phyloP scores from a whole-genome alignment of 441 rosid genomes.

The Pelargonium australe region DNA sequence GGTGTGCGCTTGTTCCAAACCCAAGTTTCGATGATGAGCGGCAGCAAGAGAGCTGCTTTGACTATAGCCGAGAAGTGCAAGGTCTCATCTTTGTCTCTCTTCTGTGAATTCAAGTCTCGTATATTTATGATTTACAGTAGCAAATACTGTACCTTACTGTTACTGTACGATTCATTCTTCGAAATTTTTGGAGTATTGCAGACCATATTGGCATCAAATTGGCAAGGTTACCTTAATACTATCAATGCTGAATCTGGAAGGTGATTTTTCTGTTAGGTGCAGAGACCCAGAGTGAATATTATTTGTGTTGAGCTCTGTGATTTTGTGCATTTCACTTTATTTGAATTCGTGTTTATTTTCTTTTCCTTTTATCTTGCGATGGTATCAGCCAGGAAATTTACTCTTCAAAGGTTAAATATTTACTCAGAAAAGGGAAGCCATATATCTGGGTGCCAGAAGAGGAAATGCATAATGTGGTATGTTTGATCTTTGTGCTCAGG shows the following conservation, averaged over 20 bases:
- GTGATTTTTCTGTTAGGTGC: conserved; percentile 27
- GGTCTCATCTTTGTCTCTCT: conserved; percentile 1
- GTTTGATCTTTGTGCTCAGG: conserved; percentile 17
- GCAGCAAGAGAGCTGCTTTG: neutral
- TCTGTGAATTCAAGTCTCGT: neutral
- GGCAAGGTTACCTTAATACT: conserved; percentile 72
- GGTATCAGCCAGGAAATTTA: conserved; percentile 50
- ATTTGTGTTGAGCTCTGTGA: neutral
- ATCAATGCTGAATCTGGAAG: conserved; percentile 88
- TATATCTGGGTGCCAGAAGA: conserved; percentile 78
- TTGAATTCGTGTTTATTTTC: conserved; percentile 15
- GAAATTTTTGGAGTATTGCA: conserved; percentile 23
- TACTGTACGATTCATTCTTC: neutral
- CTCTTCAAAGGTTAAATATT: conserved; percentile 78
- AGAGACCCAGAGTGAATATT: neutral
- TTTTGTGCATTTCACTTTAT: conserved; percentile 5
- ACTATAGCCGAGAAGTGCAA: conserved; percentile 8
- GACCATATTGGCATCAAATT: conserved; percentile 74
- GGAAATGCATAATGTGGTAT: conserved; percentile 76
- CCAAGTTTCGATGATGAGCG: neutral
- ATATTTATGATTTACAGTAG: neutral
- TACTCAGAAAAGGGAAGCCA: conserved; percentile 64
- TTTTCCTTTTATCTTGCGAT: neutral
- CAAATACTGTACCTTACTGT: neutral
- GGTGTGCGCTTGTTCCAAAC: neutral